phyloP scores from a whole-genome alignment of 306 rosid genomes.

The Echinosophora koreensis region DNA sequence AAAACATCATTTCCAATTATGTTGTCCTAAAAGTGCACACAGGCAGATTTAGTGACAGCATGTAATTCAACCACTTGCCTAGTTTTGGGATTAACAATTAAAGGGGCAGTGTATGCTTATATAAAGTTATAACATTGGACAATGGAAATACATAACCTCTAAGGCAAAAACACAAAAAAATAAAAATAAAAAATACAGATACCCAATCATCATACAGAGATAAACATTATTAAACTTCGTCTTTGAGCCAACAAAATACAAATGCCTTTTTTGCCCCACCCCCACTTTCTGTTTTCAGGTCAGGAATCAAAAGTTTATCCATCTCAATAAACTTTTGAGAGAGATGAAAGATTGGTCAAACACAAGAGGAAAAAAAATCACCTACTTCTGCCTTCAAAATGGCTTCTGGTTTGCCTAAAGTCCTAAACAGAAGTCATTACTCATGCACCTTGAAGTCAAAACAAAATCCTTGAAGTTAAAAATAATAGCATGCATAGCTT shows the following conservation, averaged over 20 bases:
- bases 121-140: not conserved
- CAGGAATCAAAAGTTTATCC: constrained; percentile 27
- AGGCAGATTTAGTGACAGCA: not conserved
- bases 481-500: constrained; percentile 14
- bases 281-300: constrained; percentile 14
- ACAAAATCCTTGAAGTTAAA: constrained; percentile 4
- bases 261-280: not conserved
- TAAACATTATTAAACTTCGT: not conserved
- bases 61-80: constrained; percentile 1
- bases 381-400: constrained; percentile 5
- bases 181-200: not conserved
- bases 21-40: not conserved
- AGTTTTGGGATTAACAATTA: constrained; percentile 4
- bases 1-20: not conserved
- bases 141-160: not conserved
- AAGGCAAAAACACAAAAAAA: not conserved
- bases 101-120: constrained; percentile 4
- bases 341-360: constrained; percentile 2
- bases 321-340: constrained; percentile 25
- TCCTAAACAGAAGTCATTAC: not conserved
- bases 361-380: not conserved
- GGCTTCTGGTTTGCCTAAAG: not conserved
- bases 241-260: constrained; percentile 4
- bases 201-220: not conserved
- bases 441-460: not conserved